Evolutionary conservation across 2,329 filamentous ascomycete species (phyloP), one percentile per base, ranked within the genome.

Genomic region (Aspergillus quadricinctus): DNA sequence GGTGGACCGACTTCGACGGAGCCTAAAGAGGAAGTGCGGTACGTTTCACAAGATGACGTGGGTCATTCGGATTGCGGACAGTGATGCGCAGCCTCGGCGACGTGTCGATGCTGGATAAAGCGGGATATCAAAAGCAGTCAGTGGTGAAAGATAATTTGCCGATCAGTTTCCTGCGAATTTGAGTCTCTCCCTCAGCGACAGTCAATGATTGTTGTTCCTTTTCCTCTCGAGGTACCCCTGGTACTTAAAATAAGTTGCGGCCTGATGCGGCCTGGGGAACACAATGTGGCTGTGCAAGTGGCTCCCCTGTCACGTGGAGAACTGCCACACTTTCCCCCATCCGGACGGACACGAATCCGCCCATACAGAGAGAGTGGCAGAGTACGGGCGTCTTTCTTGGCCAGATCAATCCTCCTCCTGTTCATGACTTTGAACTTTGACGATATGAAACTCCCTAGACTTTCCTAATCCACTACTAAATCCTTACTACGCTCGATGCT

Each of bases 271-370:
- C 48, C 50, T 60, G 35, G 21, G 37, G 31, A 46, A 46, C 11
- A n/a, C 55, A 53, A 28, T 45, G 61, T 64, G 61, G 61, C 54
- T 52, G 58, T 54, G 64, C 43, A 27, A 45, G 51, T 57, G 57
- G 54, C 61, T 57, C 40, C 41, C 8, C 23, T 9, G 31, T 62
- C 64, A 68, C 64, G 62, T 69, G 63, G 52, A 23, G 55, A n/a
- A 23, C 35, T 49, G 11, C 54, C 55, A 57, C 61, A 23, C 57
- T 62, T 62, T 61, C 56, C 52, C 52, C 49, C 61, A 60, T 57
- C 41, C 51, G 58, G 45, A 37, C n/a, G 49, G 50, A 41, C 46
- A 50, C 54, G 57, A 56, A 54, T 56, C 57, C 55, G 57, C 52
- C 52, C 25, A 14, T 5, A 35, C 14, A 17, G 14, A 43, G 37